Percentiles rank a stretch among this genome's conserved stretches.
These are phyloP conservation scores for Coniferiporia sulphurascens DNA, from an alignment of 1,284 basidiomycete species.

Conservation along the genomic window DNA sequence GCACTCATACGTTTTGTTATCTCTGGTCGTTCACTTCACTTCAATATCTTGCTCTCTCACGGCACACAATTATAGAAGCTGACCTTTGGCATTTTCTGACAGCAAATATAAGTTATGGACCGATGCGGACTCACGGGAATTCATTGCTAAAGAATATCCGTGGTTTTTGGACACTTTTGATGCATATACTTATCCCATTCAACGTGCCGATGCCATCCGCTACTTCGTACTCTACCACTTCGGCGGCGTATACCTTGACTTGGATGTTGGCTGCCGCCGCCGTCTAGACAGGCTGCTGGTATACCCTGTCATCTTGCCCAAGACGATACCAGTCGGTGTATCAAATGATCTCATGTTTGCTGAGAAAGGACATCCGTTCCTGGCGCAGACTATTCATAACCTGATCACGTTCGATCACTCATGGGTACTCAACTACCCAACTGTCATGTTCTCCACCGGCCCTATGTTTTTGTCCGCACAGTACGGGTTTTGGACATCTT, in stretches of 20 bases:
- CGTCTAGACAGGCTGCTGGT: conserved; percentile 85
- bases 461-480: conserved; percentile 91
- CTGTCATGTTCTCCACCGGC: conserved; percentile 99
- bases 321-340: conserved; percentile 94
- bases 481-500: conserved; percentile 76
- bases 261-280: conserved; percentile 94
- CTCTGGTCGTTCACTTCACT: not conserved
- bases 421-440: conserved; percentile 95
- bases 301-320: conserved; percentile 88
- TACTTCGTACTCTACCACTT: conserved; percentile 97
- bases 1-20: not conserved
- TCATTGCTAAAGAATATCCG: conserved; percentile 84
- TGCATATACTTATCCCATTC: conserved; percentile 89
- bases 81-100: conserved; percentile 13
- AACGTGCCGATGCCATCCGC: conserved; percentile 95
- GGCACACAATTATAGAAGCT: not conserved
- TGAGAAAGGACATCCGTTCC: conserved; percentile 82
- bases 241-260: conserved; percentile 94
- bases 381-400: conserved; percentile 90
- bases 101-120: conserved; percentile 98
- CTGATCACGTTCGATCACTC: conserved; percentile 91
- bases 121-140: conserved; percentile 84
- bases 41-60: not conserved
- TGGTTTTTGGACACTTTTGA: conserved; percentile 95
- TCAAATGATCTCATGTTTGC: conserved; percentile 98